These are phyloP conservation scores for Fusarium devonianum DNA, from an alignment of 2,329 filamentous ascomycete species.

Conservation along the genomic window DNA sequence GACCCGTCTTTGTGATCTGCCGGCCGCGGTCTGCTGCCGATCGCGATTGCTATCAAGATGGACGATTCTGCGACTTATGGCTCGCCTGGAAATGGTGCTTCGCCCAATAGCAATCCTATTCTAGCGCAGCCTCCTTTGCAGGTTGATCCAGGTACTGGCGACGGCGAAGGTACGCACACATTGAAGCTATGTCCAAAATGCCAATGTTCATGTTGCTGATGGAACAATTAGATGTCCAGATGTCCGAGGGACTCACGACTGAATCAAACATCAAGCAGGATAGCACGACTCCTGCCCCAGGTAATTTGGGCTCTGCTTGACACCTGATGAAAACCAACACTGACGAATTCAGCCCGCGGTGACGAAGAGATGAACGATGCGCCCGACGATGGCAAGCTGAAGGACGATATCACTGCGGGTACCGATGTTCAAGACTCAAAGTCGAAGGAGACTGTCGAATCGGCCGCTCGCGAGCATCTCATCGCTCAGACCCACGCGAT, in stretches of 20 bases:
- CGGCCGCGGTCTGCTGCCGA: slow-evolving; percentile 15
- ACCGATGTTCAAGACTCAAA: slow-evolving; percentile 65
- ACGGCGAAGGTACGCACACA: slow-evolving; percentile 55
- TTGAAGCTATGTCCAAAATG: neutral
- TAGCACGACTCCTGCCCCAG: slow-evolving; percentile 64
- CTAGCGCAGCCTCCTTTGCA: slow-evolving; percentile 63
- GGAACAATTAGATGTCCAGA: slow-evolving; percentile 64
- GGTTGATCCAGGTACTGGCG: slow-evolving; percentile 50
- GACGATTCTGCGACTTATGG: slow-evolving; percentile 65
- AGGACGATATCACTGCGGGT: slow-evolving; percentile 57
- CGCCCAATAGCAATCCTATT: slow-evolving; percentile 63
- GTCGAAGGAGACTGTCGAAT: slow-evolving; percentile 82
- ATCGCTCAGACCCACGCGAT: slow-evolving; percentile 95
- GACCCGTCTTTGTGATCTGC: slow-evolving; percentile 17
- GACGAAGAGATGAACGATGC: slow-evolving; percentile 85
- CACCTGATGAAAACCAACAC: slow-evolving; percentile 62
- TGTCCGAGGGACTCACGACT: slow-evolving; percentile 60
- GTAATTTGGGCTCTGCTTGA: slow-evolving; percentile 65
- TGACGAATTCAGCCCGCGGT: slow-evolving; percentile 66
- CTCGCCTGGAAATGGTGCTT: slow-evolving; percentile 63
- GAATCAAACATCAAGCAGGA: slow-evolving; percentile 67
- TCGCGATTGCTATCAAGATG: slow-evolving; percentile 53
- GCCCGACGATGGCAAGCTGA: slow-evolving; percentile 59
- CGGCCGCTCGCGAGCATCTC: slow-evolving; percentile 88
- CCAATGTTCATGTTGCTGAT: slow-evolving; percentile 23